These are phyloP conservation scores for Eucommia ulmoides DNA, from an alignment of 257 asterid species.

Conservation along the genomic window DNA sequence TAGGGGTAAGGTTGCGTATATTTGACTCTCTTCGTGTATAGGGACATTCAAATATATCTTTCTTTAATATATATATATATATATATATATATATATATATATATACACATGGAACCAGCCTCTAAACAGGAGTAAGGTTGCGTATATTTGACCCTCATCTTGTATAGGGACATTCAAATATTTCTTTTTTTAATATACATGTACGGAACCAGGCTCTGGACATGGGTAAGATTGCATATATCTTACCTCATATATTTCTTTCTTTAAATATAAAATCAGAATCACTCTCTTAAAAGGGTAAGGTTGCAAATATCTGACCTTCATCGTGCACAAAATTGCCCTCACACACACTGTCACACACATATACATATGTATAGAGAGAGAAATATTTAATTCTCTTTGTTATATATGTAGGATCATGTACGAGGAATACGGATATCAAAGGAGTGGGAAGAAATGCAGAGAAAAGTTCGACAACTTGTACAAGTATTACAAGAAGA, in stretches of 20 bases:
- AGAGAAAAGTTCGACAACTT: slow-evolving; percentile 92
- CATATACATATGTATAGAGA: not conserved
- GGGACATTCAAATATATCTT: too few relatives aligned
- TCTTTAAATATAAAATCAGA: too few relatives aligned
- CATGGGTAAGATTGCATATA: slow-evolving; percentile 16
- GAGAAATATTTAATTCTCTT: not conserved
- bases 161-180: not conserved
- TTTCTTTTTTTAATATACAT: not conserved
- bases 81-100: too few relatives aligned
- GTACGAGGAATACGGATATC: slow-evolving; percentile 86
- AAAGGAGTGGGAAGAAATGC: slow-evolving; percentile 93
- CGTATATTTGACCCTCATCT: not conserved
- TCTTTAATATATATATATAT: too few relatives aligned
- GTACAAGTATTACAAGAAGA: slow-evolving; percentile 95
- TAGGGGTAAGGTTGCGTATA: too few relatives aligned
- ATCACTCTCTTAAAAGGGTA: slow-evolving; percentile 6
- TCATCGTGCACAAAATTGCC: not conserved
- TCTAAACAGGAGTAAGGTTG: too few relatives aligned
- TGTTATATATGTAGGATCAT: slow-evolving; percentile 42
- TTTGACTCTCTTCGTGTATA: too few relatives aligned
- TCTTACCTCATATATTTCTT: too few relatives aligned
- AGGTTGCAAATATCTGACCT: not conserved
- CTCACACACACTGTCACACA: not conserved
- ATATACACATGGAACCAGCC: too few relatives aligned
- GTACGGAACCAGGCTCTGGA: not conserved